Conservation (phyloP, 345 rosid species). For the Sonneratia alba region DNA sequence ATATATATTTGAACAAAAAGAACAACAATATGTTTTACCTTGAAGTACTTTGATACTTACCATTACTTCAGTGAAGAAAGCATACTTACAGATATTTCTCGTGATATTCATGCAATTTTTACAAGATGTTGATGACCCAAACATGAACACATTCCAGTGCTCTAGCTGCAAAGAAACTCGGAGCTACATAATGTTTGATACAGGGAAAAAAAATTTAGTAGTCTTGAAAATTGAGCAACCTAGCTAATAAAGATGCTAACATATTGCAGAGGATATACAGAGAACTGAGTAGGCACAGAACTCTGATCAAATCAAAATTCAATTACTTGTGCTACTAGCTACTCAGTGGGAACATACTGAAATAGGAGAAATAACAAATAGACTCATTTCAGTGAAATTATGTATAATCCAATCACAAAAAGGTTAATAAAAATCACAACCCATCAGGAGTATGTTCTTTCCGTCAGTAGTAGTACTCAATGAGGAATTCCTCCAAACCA, state of each 20-base stretch:
- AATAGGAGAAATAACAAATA: conserved; percentile 10
- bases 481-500: conserved; percentile 15
- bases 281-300: neutral
- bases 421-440: conserved; percentile 29
- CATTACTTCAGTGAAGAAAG: neutral
- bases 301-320: neutral
- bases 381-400: conserved; percentile 21
- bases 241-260: neutral
- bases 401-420: conserved; percentile 31
- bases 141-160: neutral
- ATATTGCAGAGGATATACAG: neutral
- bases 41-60: neutral
- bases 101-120: neutral
- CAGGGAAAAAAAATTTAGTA: neutral
- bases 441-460: conserved; percentile 21
- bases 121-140: neutral
- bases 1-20: no score
- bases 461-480: conserved; percentile 31
- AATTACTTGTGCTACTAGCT: neutral
- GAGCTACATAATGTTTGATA: neutral
- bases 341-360: conserved; percentile 8
- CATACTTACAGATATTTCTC: neutral
- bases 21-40: neutral
- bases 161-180: neutral
- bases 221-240: neutral